phyloP scores from a whole-genome alignment of 1,284 basidiomycete genomes.

The Puccinia triticina region DNA sequence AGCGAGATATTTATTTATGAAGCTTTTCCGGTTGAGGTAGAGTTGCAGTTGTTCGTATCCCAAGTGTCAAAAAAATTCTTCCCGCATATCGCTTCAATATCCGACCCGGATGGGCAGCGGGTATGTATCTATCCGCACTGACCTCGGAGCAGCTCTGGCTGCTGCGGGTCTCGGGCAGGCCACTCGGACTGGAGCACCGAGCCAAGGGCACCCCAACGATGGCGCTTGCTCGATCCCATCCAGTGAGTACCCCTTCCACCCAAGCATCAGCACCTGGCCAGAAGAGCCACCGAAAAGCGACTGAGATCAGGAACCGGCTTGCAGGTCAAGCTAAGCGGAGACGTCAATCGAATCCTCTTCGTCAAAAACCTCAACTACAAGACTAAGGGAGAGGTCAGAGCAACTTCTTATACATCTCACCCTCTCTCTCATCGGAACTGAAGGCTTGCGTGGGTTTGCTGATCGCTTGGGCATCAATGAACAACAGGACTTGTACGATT shows the following conservation, averaged over 20 bases:
- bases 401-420: not conserved
- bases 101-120: no score
- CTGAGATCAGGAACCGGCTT: not conserved
- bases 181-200: no score
- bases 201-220: not conserved
- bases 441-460: not conserved
- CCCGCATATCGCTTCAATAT: no score
- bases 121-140: no score
- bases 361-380: conserved; percentile 83
- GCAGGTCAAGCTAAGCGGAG: conserved; percentile 55
- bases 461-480: not conserved
- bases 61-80: no score
- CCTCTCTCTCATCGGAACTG: no score
- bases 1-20: no score
- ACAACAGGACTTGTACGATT: conserved; percentile 84
- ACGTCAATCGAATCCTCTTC: conserved; percentile 58
- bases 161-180: no score
- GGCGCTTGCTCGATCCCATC: conserved; percentile 12
- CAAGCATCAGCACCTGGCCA: not conserved
- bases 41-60: no score
- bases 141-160: no score
- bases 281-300: not conserved
- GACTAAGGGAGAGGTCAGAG: conserved; percentile 65
- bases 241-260: not conserved
- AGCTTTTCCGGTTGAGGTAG: no score